Conservation (phyloP, 257 asterid species). For the Mitragyna speciosa region DNA sequence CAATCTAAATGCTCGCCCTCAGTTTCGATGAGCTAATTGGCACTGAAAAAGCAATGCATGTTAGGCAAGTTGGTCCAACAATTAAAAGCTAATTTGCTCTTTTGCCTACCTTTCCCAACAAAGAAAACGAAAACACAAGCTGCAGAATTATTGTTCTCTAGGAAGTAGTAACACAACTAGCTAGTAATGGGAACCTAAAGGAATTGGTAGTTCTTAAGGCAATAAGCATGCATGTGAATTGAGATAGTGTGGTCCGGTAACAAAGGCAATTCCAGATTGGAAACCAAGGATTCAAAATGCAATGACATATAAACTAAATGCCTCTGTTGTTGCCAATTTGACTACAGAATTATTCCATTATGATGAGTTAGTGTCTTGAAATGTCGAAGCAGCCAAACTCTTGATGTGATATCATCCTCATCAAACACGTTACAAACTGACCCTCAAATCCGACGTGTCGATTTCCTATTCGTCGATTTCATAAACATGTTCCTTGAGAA, state of each 20-base stretch:
- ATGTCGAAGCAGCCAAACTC: slow-evolving; percentile 23
- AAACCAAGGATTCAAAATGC: slow-evolving; percentile 2
- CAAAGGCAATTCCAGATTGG: slow-evolving; percentile 22
- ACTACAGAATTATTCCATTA: slow-evolving; percentile 3
- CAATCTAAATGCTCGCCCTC: no score
- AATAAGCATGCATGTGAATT: not conserved
- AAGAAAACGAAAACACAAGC: not conserved
- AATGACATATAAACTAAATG: slow-evolving; percentile 5
- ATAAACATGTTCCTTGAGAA: slow-evolving; percentile 25
- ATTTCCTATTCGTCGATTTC: slow-evolving; percentile 15
- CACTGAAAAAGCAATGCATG: no score
- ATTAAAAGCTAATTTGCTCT: not conserved
- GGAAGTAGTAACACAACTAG: not conserved
- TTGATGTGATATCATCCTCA: slow-evolving; percentile 36
- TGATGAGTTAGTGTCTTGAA: slow-evolving; percentile 38
- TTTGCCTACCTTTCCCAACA: not conserved
- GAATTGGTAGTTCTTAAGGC: slow-evolving; percentile 1
- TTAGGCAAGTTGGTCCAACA: slow-evolving; percentile 1
- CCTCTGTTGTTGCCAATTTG: not conserved
- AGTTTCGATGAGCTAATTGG: no score
- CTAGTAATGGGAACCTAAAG: not conserved
- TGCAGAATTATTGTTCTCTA: not conserved
- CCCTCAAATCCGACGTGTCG: slow-evolving; percentile 24
- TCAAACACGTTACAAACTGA: slow-evolving; percentile 27
- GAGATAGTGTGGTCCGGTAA: slow-evolving; percentile 8